phyloP scores from a whole-genome alignment of 805 yeast genomes.

The Candida sithepensis region DNA sequence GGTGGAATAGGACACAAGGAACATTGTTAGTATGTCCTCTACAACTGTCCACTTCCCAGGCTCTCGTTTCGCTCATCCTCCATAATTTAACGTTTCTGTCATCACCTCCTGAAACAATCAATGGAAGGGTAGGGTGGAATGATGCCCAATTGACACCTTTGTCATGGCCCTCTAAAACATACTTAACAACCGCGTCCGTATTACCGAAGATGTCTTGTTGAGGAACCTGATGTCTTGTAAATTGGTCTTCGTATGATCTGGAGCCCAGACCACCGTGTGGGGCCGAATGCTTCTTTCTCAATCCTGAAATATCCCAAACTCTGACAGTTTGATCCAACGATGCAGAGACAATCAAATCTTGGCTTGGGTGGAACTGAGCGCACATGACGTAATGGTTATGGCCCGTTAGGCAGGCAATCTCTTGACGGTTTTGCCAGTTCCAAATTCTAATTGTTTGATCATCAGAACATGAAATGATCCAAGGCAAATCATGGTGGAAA shows the following conservation, averaged over 20 bases:
- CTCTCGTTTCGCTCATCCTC: slow-evolving; percentile 97
- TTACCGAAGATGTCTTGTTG: slow-evolving; percentile 94
- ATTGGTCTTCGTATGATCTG: slow-evolving; percentile 47
- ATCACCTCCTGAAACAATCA: slow-evolving; percentile 94
- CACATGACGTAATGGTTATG: slow-evolving; percentile 98
- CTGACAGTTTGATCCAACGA: slow-evolving; percentile 98
- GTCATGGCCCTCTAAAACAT: slow-evolving; percentile 95
- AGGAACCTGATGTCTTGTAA: slow-evolving; percentile 56
- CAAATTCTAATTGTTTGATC: slow-evolving; percentile 98
- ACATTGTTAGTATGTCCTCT: slow-evolving; percentile 97
- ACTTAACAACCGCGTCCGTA: slow-evolving; percentile 91
- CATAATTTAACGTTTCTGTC: slow-evolving; percentile 93
- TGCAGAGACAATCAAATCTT: slow-evolving; percentile 91
- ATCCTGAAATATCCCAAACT: slow-evolving; percentile 96
- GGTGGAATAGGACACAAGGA: slow-evolving; percentile 86
- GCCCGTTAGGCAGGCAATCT: slow-evolving; percentile 94
- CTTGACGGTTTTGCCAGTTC: slow-evolving; percentile 99
- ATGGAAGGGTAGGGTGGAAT: slow-evolving; percentile 94
- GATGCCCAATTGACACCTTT: slow-evolving; percentile 99
- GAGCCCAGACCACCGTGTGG: slow-evolving; percentile 36
- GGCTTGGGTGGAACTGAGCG: slow-evolving; percentile 95
- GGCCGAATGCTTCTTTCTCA: slow-evolving; percentile 93
- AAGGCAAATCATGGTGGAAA: slow-evolving; percentile 94
- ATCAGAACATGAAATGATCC: slow-evolving; percentile 95
- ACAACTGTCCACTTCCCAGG: slow-evolving; percentile 99